A percentile compares a stretch with the other conserved stretches of the same genome.
These are phyloP conservation scores for Xylariales sp. DNA, from an alignment of 2,329 filamentous ascomycete species.

Conservation along the genomic window DNA sequence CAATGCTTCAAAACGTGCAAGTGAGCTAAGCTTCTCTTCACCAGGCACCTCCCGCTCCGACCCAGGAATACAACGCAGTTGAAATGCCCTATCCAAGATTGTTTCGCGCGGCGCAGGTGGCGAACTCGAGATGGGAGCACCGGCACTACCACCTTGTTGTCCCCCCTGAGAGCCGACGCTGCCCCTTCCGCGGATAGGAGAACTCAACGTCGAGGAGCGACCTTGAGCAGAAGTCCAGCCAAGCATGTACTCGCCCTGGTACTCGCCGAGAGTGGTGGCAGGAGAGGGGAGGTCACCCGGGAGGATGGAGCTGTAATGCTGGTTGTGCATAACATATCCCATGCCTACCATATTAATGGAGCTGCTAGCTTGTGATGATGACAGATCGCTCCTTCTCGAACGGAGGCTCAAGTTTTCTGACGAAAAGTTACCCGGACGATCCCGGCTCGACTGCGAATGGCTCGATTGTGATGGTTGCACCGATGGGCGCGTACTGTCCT, in stretches of 20 bases:
- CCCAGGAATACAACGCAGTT: conserved; percentile 58
- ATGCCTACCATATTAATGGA: conserved; percentile 37
- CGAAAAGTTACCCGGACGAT: conserved; percentile 46
- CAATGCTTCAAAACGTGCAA: conserved; percentile 61
- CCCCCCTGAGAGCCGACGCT: conserved; percentile 49
- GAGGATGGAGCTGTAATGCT: conserved; percentile 47
- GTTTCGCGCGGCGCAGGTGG: conserved; percentile 56
- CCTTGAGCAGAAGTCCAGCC: conserved; percentile 59
- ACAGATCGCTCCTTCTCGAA: conserved; percentile 59
- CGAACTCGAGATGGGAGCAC: conserved; percentile 39
- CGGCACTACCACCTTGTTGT: no score
- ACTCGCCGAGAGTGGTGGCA: conserved; percentile 46
- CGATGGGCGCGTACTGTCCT: conserved; percentile 25
- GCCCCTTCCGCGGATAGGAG: conserved; percentile 49
- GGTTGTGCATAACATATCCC: conserved; percentile 32
- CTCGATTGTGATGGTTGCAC: conserved; percentile 45
- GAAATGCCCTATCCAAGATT: conserved; percentile 63
- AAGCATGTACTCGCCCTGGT: conserved; percentile 53
- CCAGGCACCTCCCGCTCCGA: conserved; percentile 49
- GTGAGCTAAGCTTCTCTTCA: conserved; percentile 59
- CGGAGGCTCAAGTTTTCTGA: conserved; percentile 58
- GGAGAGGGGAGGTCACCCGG: conserved; percentile 55
- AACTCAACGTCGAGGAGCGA: conserved; percentile 53
- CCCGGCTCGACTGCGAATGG: conserved; percentile 40
- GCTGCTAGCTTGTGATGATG: conserved; percentile 55